Percentiles rank a stretch among this genome's conserved stretches.
Evolutionary conservation across 495 filamentous ascomycete species (phyloP).

Genomic region (Penicillium verhagenii): DNA sequence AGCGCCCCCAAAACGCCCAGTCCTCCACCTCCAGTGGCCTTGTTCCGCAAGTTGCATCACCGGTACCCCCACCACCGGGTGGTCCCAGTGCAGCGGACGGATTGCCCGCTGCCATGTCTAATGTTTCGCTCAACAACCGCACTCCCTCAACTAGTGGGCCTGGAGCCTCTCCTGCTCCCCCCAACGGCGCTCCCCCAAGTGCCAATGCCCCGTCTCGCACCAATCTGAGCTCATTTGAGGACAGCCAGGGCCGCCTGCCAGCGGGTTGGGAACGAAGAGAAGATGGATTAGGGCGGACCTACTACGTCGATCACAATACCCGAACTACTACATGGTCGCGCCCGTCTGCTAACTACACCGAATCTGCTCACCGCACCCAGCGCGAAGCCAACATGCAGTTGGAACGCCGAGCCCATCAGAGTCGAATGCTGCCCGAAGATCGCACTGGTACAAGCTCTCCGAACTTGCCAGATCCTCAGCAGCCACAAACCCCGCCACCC

Average conservation of each 20-base stretch:
- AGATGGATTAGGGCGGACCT: constrained; percentile 95
- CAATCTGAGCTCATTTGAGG: constrained; percentile 90
- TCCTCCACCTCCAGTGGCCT: constrained; percentile 42
- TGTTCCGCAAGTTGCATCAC: constrained; percentile 36
- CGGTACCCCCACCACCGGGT: constrained; percentile 27
- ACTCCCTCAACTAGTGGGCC: constrained; percentile 38
- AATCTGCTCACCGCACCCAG: constrained; percentile 71
- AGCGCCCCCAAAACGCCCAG: constrained; percentile 35
- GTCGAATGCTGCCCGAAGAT: constrained; percentile 93
- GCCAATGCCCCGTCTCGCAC: constrained; percentile 44
- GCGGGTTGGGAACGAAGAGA: constrained; percentile 95
- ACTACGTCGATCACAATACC: constrained; percentile 98
- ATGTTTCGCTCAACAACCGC: constrained; percentile 39
- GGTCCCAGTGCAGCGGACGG: constrained; percentile 35
- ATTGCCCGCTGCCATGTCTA: constrained; percentile 33
- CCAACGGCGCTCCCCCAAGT: constrained; percentile 41
- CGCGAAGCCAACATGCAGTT: constrained; percentile 86
- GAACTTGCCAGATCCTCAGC: constrained; percentile 65
- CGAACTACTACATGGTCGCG: constrained; percentile 94
- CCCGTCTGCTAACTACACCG: constrained; percentile 77
- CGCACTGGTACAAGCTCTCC: constrained; percentile 93
- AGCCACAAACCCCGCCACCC: constrained; percentile 45
- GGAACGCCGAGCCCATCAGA: constrained; percentile 90
- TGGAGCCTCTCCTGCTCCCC: constrained; percentile 22
- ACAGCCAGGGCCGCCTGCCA: constrained; percentile 86